Base-by-base conservation (phyloP, 176 grass and related monocot genomes). In the Zoysia japonica region DNA sequence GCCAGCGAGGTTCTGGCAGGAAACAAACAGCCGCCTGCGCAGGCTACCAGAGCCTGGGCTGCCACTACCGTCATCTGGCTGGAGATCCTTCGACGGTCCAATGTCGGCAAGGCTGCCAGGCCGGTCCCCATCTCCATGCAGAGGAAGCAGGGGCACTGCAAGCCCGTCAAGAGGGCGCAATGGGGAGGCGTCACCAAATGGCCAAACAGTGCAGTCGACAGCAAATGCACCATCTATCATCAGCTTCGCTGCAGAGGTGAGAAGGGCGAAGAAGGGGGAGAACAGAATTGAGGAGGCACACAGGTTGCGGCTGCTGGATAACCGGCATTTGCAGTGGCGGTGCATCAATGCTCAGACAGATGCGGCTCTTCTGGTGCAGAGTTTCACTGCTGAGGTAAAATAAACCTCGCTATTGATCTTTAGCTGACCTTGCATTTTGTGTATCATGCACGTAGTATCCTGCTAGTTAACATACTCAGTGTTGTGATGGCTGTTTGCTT, bases 211-310 rank as follows among this genome's bases (percentile, higher is more conserved):
- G 71, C 82, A 79, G 55, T 63, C 54, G 6, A 82, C 80, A 8
- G 88, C 78, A 37, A 96, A 93, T 77, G 96, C 92, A 2, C 96
- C 96, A 38, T 99, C 96, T 50, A 99, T 99, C 60, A 91, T 99
- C 28, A 96, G 92, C 80, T 99, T 99, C 70, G 96, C 96, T 2
- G 90, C 88, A 3, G 96, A 93, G 86, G 90, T 99, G 52, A 99
- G 96, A 76, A 99, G 96, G 72, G 88, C 92, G 0, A 99, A 91
- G 86, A 96, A 91, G 71, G 96, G 96, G 19, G 96, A 99, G 59
- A 93, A 82, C 88, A 82, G 90, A 74, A 96, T 99, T 44, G 92
- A 99, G 74, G 92, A 99, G 75, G 96, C 96, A 67, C 96, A 99
- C 79, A 87, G 78, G 70, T 77, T 95, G 76, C 86, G 96, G 66